Evolutionary conservation across 1,284 basidiomycete genomes (phyloP), one percentile per base, ranked within the genome.

Genomic region (Moesziomyces globuligerus): DNA sequence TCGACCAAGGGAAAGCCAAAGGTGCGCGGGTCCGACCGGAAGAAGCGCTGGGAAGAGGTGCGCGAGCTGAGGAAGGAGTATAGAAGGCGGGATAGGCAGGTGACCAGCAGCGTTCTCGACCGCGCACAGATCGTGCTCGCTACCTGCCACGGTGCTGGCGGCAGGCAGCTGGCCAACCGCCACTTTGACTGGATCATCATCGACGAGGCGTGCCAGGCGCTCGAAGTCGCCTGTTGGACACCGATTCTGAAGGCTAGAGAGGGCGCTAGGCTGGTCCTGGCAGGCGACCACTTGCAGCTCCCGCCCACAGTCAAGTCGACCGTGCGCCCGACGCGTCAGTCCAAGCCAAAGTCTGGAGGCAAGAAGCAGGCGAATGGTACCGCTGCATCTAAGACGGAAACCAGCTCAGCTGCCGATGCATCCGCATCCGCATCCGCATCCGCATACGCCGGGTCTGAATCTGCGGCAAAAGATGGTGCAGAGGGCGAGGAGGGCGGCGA

Each of bases 141-240:
- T 0, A 98, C 95, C 1, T 97, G 94, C 71, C 94, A 98, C 83
- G 91, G 91, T 0, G 74, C 74, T 1, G 75, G 61, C 0, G 69
- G 68, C 4, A 68, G 65, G 37, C 59, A 74, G 45, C 48, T 80
- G 45, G 59, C 72, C 7, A 24, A 48, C 3, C 26, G 57, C 6
- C 29, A 53, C 3, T 98, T 97, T 75, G 95, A 98, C 80, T 89
- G 93, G 0, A 89, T 94, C 8, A 90, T 98, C 39, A 93, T 98
- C 38, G 95, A 98, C 74, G 95, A 98, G 84, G 83, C 83, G 15
- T 97, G 94, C 0, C 95, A 98, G 83, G 94, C 93, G 3, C 82
- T 96, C n/a, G 94, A 98, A 84, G 91, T 93, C 8, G 91, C 93
- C 3, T 97, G 94, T 83, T 97, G 95, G 94, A 89, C 97, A 28